Base-by-base conservation (phyloP, 345 rosid genomes). In the Lumnitzera littorea region DNA sequence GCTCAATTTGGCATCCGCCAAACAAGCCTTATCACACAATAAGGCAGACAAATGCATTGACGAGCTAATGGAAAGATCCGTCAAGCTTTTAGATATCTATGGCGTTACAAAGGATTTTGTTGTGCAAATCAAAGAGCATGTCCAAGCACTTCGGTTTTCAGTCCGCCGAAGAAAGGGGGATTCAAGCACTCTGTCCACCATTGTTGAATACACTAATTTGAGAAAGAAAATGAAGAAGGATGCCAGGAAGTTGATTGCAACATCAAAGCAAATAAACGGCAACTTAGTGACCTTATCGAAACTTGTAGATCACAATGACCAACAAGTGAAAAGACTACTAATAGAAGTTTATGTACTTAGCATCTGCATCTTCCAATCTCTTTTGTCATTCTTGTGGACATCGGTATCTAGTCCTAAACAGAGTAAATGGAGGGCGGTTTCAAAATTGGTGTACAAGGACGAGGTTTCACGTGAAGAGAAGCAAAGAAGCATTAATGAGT, bases 161-260 rank as follows among this genome's bases (percentile, higher is more conserved):
- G 47, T 83, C n/a, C 76, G 91, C 14, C 71, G 95, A 43, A 74
- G 96, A 67, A 82, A 80, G 66, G 83, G 78, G 23, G 75, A 71
- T 52, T 64, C 75, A 0, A 72, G 73, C 60, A 53, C 74, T 2
- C 69, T 75, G 67, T 61, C 48, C 8, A 51, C 55, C n/a, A 51
- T 75, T 24, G 50, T 63, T 0, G 46, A 58, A 8, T 86, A 80
- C 63, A 65, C n/a, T 50, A 66, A 62, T 57, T 70, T 83, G 66
- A 73, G 84, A 60, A 85, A 82, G 69, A 80, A 76, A 65, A 75
- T 72, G 83, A 83, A 72, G 62, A 88, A 76, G 48, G 83, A 80
- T 46, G 81, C 76, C 25, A 80, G 66, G 56, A 88, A 73, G 62
- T 67, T 73, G 62, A 74, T 81, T 8, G 64, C 70, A 4, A 24